These are phyloP conservation scores for Peziza echinospora DNA, from an alignment of 495 filamentous ascomycete species.

Conservation along the genomic window DNA sequence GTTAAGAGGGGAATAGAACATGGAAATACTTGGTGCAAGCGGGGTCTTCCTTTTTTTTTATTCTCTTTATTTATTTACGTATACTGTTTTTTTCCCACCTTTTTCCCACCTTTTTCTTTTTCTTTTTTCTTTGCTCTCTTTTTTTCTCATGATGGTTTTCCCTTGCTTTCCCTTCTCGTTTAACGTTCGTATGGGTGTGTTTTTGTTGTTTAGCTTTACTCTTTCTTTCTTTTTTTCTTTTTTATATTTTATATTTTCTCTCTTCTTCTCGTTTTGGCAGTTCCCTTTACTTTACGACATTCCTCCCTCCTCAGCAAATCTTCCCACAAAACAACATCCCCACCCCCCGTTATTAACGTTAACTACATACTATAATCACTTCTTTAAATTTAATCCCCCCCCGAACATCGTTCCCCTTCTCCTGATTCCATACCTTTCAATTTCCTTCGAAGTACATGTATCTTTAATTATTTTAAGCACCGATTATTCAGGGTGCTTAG, in stretches of 20 bases:
- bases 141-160: not conserved
- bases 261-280: not conserved
- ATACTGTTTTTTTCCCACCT: not conserved
- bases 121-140: constrained; percentile 4
- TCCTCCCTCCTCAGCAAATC: no score
- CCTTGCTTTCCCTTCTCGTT: not conserved
- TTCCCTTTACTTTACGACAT: no score
- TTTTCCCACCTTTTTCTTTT: constrained; percentile 8
- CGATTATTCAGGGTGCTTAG: no score
- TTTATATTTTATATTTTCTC: not conserved
- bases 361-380: no score
- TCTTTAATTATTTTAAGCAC: no score
- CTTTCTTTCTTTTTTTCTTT: not conserved
- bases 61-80: not conserved
- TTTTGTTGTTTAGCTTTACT: not conserved
- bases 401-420: no score
- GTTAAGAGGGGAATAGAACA: not conserved
- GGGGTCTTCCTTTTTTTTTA: not conserved
- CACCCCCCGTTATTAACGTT: no score
- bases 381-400: no score
- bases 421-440: no score
- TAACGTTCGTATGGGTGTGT: not conserved
- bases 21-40: not conserved
- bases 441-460: no score
- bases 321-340: no score